A percentile compares a stretch with the other conserved stretches of the same genome.
phyloP scores from a whole-genome alignment of 1,284 basidiomycete genomes.

The Apiotrichum domesticum region DNA sequence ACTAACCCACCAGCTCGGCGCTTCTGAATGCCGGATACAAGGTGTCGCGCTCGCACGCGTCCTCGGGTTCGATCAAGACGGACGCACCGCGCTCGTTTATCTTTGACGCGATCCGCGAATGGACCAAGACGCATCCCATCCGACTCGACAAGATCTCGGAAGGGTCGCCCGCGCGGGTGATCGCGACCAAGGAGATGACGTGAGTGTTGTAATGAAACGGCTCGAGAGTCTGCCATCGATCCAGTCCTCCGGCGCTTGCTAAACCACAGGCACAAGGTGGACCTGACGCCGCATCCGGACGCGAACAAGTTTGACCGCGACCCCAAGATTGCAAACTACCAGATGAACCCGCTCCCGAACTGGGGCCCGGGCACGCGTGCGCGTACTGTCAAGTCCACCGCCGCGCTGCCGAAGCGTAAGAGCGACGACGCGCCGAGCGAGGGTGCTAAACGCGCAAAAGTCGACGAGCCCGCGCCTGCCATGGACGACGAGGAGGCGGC shows the following conservation, averaged over 20 bases:
- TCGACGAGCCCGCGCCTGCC: not conserved
- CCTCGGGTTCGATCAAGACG: constrained; percentile 85
- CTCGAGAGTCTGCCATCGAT: too few relatives aligned
- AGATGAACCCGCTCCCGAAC: constrained; percentile 79
- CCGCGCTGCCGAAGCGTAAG: constrained; percentile 11
- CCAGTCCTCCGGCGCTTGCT: too few relatives aligned
- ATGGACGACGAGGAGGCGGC: constrained; percentile 16
- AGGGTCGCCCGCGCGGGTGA: constrained; percentile 59
- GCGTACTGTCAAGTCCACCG: constrained; percentile 17
- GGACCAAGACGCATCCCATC: constrained; percentile 70
- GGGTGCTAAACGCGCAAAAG: not conserved
- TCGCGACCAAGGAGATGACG: constrained; percentile 64
- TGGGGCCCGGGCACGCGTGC: constrained; percentile 69
- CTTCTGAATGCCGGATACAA: constrained; percentile 77
- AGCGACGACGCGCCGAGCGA: constrained; percentile 3
- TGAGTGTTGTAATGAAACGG: constrained; percentile 41
- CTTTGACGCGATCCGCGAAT: constrained; percentile 76
- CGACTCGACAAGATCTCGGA: constrained; percentile 70
- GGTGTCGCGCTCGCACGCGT: constrained; percentile 84
- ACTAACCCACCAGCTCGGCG: constrained; percentile 58
- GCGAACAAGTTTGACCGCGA: constrained; percentile 51
- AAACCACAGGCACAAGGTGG: constrained; percentile 55
- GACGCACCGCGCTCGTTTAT: constrained; percentile 66
- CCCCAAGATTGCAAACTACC: constrained; percentile 75
- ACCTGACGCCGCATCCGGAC: constrained; percentile 66